Conservation (phyloP, 805 yeast genomes). For the Kodamaea jinghongensis region DNA sequence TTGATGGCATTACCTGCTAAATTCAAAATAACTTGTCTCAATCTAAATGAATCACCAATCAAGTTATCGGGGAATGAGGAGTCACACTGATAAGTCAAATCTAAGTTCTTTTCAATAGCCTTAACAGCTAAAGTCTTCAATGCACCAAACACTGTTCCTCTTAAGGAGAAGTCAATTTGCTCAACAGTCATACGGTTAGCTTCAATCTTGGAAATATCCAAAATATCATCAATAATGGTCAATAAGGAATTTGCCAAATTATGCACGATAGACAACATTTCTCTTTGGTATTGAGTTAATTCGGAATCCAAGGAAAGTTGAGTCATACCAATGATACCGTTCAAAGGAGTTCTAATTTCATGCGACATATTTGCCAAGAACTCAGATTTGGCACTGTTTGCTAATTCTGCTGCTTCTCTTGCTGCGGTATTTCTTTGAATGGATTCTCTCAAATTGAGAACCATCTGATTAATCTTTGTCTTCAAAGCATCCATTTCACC, state of each 20-base stretch:
- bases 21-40: constrained; percentile 82
- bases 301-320: constrained; percentile 86
- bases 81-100: constrained; percentile 77
- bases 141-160: constrained; percentile 90
- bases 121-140: constrained; percentile 85
- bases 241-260: constrained; percentile 81
- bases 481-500: constrained; percentile 84
- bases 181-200: constrained; percentile 93
- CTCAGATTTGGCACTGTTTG: constrained; percentile 85
- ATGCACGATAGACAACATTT: constrained; percentile 86
- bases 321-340: constrained; percentile 92
- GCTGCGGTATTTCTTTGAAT: constrained; percentile 91
- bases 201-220: constrained; percentile 90
- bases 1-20: constrained; percentile 89
- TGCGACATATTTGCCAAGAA: constrained; percentile 83
- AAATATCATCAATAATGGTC: constrained; percentile 84
- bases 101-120: constrained; percentile 82
- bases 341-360: constrained; percentile 88
- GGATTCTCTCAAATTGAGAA: constrained; percentile 79
- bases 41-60: constrained; percentile 85
- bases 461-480: constrained; percentile 57
- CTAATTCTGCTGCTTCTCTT: constrained; percentile 90
- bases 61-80: constrained; percentile 83
- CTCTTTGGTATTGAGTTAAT: constrained; percentile 86
- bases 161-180: constrained; percentile 77